These are phyloP conservation scores for Pontederia paniculata DNA, from an alignment of 176 grass and related monocot species.

Conservation along the genomic window DNA sequence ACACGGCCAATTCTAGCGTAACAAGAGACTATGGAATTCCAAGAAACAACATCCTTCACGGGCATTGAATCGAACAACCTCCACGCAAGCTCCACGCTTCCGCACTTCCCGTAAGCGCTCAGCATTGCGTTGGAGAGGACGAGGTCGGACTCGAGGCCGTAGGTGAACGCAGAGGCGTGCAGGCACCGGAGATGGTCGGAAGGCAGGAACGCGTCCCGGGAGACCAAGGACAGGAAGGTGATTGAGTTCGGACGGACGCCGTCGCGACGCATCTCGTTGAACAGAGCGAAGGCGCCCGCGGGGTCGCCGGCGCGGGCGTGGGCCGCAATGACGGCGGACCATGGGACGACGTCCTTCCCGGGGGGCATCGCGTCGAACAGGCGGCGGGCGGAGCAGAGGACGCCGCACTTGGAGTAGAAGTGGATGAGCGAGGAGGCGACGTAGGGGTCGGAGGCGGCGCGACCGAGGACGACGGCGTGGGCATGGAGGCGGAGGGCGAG, in stretches of 20 bases:
- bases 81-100: constrained; percentile 1
- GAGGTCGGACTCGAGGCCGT: constrained; percentile 8
- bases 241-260: constrained; percentile 17
- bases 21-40: constrained; percentile 14
- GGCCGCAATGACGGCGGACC: constrained; percentile 15
- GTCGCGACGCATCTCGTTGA: constrained; percentile 4
- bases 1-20: constrained; percentile 11
- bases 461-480: constrained; percentile 14
- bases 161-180: constrained; percentile 1
- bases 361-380: constrained; percentile 15
- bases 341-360: constrained; percentile 12
- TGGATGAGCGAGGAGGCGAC: constrained; percentile 22
- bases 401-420: constrained; percentile 10
- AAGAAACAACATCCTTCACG: constrained; percentile 11
- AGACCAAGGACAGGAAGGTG: constrained; percentile 15
- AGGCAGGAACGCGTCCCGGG: neutral
- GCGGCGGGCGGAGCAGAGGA: neutral
- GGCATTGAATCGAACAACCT: constrained; percentile 21
- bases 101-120: constrained; percentile 3
- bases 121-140: constrained; percentile 17
- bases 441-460: constrained; percentile 1
- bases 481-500: constrained; percentile 7
- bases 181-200: constrained; percentile 8
- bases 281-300: neutral
- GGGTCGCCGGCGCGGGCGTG: constrained; percentile 4